Percentiles rank a stretch among this genome's conserved stretches.
These are phyloP conservation scores for Rutstroemia sp. DNA, from an alignment of 2,329 filamentous ascomycete genomes.

Conservation along the genomic window DNA sequence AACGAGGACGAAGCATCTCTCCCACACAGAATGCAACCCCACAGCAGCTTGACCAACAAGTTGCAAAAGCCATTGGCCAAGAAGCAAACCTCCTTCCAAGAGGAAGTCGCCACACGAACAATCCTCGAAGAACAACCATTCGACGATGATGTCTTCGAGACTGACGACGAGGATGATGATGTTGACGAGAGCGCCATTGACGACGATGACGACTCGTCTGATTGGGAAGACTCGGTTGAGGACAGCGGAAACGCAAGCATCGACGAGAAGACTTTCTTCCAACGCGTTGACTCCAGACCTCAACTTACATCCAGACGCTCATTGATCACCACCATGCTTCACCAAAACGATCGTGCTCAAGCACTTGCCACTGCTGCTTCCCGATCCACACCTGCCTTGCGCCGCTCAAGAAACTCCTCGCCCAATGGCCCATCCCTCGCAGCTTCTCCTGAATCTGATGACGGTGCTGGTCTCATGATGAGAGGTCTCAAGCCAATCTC, in stretches of 20 bases:
- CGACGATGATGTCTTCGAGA: slow-evolving; percentile 49
- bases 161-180: slow-evolving; percentile 54
- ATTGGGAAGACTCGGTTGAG: slow-evolving; percentile 61
- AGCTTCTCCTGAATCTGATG: slow-evolving; percentile 36
- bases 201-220: slow-evolving; percentile 53
- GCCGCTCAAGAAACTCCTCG: slow-evolving; percentile 56
- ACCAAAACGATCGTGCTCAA: slow-evolving; percentile 66
- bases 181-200: slow-evolving; percentile 79
- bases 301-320: slow-evolving; percentile 82
- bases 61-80: slow-evolving; percentile 43
- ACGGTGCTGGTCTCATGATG: slow-evolving; percentile 46
- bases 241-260: slow-evolving; percentile 79
- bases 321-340: slow-evolving; percentile 82
- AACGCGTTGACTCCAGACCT: slow-evolving; percentile 80
- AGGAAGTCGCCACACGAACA: slow-evolving; percentile 62
- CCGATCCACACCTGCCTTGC: slow-evolving; percentile 44
- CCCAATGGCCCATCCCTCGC: slow-evolving; percentile 61
- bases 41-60: slow-evolving; percentile 47
- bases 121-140: slow-evolving; percentile 50
- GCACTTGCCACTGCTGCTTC: slow-evolving; percentile 58
- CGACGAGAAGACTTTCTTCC: slow-evolving; percentile 74
- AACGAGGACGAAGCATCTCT: slow-evolving; percentile 78
- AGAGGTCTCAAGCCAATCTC: slow-evolving; percentile 31
- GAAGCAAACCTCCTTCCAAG: slow-evolving; percentile 78
- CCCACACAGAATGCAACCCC: slow-evolving; percentile 37